Evolutionary conservation across 2,329 filamentous ascomycete genomes (phyloP).

Genomic region (Cryphonectria radicalis): DNA sequence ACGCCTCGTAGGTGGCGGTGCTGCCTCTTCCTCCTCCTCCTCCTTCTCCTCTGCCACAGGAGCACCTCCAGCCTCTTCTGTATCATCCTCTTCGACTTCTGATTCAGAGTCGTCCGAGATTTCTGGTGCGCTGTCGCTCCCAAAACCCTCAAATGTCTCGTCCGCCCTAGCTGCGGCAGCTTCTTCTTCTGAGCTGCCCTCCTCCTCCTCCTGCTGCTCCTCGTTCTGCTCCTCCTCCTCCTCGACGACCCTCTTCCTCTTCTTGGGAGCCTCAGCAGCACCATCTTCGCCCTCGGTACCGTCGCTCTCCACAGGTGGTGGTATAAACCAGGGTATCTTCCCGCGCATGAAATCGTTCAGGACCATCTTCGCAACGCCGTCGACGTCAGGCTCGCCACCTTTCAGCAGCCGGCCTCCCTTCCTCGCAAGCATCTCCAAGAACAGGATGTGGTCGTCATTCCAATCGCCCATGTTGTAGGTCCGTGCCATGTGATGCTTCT

Average conservation of each 20-base stretch:
- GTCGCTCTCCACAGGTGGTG: constrained; percentile 67
- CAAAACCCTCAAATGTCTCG: constrained; percentile 55
- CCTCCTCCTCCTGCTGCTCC: constrained; percentile 38
- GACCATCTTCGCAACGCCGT: constrained; percentile 95
- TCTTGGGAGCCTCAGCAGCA: constrained; percentile 84
- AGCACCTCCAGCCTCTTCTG: constrained; percentile 21
- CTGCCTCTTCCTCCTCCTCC: neutral
- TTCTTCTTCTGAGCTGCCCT: constrained; percentile 15
- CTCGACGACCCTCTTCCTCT: constrained; percentile 67
- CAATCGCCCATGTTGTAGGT: constrained; percentile 89
- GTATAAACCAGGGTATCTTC: constrained; percentile 95
- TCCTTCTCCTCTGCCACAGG: constrained; percentile 13
- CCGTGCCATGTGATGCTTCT: constrained; percentile 85
- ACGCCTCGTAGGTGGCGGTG: constrained; percentile 5
- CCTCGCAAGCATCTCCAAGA: constrained; percentile 83
- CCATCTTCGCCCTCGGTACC: constrained; percentile 73
- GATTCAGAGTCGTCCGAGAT: constrained; percentile 32
- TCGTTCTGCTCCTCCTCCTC: constrained; percentile 31
- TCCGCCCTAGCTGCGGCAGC: constrained; percentile 34
- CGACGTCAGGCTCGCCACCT: constrained; percentile 92
- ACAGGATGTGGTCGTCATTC: constrained; percentile 75
- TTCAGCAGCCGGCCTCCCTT: constrained; percentile 86
- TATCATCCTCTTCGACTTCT: constrained; percentile 30
- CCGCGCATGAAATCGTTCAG: constrained; percentile 95
- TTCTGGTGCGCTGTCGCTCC: constrained; percentile 45